Conservation (phyloP, 331 rosid species). For the Malus hybrid region DNA sequence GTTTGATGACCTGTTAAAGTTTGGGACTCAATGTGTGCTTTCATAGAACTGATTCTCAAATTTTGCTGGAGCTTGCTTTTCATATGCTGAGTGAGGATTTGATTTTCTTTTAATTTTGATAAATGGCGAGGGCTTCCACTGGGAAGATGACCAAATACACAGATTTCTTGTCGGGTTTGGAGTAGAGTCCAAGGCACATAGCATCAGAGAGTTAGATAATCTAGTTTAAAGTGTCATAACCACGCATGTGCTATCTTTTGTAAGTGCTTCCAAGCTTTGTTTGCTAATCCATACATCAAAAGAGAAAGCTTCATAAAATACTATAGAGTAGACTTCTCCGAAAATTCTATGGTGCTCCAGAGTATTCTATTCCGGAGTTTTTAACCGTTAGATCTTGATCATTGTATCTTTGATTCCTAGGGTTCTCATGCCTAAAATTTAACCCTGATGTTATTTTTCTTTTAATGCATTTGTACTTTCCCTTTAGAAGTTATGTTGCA, state of each 20-base stretch:
- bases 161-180: conserved; percentile 1
- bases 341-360: too few relatives aligned
- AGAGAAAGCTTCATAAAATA: background rate
- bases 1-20: background rate
- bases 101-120: background rate
- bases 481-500: background rate
- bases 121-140: background rate
- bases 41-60: background rate
- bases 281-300: background rate
- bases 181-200: background rate
- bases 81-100: too few relatives aligned
- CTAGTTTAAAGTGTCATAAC: background rate
- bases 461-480: background rate
- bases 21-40: background rate
- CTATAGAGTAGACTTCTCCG: background rate
- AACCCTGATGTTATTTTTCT: background rate
- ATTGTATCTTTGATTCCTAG: too few relatives aligned
- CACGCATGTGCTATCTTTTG: background rate
- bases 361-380: too few relatives aligned
- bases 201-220: background rate
- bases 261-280: background rate
- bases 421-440: background rate
- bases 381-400: too few relatives aligned
- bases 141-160: background rate
- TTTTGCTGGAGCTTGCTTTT: background rate